A percentile compares a stretch with the other conserved stretches of the same genome.
These are phyloP conservation scores for Puccinia triticina DNA, from an alignment of 1,284 basidiomycete species.

Conservation along the genomic window DNA sequence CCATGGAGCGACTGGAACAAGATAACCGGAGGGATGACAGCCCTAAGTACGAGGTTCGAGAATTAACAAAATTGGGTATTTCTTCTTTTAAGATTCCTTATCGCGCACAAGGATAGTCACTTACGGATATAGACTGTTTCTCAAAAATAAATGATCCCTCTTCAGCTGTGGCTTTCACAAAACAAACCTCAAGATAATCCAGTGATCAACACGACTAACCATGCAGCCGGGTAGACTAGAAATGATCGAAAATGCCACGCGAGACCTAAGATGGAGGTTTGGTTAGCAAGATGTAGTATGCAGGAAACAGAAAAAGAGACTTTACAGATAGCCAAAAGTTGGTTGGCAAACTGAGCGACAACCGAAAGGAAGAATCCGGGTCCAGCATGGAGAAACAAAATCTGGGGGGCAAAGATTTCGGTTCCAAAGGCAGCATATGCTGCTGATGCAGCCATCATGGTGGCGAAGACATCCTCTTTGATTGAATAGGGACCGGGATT, in stretches of 20 bases:
- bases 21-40: constrained; percentile 51
- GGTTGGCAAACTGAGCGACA: constrained; percentile 44
- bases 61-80: not conserved
- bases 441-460: constrained; percentile 51
- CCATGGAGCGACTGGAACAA: constrained; percentile 51
- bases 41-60: constrained; percentile 4
- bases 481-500: constrained; percentile 49
- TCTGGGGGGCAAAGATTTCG: constrained; percentile 51
- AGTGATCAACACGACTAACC: constrained; percentile 20
- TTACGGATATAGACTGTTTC: constrained; percentile 41
- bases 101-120: not conserved
- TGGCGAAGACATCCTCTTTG: constrained; percentile 52
- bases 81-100: too few relatives aligned
- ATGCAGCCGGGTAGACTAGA: constrained; percentile 40
- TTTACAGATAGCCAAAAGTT: constrained; percentile 50
- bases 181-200: not conserved
- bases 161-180: not conserved
- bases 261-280: constrained; percentile 28
- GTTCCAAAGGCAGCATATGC: constrained; percentile 51
- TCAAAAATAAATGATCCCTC: not conserved
- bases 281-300: not conserved
- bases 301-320: constrained; percentile 2
- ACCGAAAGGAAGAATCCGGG: constrained; percentile 38
- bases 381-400: constrained; percentile 42
- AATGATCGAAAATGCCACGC: constrained; percentile 49